Percentiles rank a stretch among this genome's conserved stretches.
These are phyloP conservation scores for Capsicum rhomboideum DNA, from an alignment of 257 asterid species.

Conservation along the genomic window DNA sequence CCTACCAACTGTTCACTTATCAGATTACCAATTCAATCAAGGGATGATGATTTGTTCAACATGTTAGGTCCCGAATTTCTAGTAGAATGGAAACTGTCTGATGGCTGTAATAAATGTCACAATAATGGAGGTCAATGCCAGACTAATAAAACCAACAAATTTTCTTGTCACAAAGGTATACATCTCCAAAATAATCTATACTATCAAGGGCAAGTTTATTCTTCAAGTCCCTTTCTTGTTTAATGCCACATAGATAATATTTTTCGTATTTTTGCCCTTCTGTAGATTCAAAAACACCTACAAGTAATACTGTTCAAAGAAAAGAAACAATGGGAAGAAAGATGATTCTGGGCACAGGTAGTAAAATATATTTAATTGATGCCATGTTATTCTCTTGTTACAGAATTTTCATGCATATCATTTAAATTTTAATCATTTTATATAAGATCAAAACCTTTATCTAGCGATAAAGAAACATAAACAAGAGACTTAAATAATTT, in stretches of 20 bases:
- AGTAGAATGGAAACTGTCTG: neutral
- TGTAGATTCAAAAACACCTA: neutral
- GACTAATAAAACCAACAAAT: neutral
- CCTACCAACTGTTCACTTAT: neutral
- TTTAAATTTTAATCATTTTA: neutral
- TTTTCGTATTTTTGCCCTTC: neutral
- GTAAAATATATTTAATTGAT: neutral
- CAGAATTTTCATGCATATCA: neutral
- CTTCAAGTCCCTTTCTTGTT: neutral
- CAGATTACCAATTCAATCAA: neutral
- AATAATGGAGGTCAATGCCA: neutral
- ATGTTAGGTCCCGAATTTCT: neutral
- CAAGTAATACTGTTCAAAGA: neutral
- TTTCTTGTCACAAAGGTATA: neutral
- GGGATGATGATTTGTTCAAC: neutral
- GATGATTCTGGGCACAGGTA: neutral
- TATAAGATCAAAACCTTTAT: neutral
- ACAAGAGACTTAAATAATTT: neutral
- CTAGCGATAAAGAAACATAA: neutral
- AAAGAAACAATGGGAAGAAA: neutral
- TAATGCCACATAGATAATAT: neutral
- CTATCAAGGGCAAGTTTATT: neutral
- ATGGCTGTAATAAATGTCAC: neutral
- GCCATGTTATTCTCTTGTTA: neutral
- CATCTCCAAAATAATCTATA: neutral